Evolutionary conservation across 257 asterid genomes (phyloP).

Genomic region (Anisodus tanguticus): DNA sequence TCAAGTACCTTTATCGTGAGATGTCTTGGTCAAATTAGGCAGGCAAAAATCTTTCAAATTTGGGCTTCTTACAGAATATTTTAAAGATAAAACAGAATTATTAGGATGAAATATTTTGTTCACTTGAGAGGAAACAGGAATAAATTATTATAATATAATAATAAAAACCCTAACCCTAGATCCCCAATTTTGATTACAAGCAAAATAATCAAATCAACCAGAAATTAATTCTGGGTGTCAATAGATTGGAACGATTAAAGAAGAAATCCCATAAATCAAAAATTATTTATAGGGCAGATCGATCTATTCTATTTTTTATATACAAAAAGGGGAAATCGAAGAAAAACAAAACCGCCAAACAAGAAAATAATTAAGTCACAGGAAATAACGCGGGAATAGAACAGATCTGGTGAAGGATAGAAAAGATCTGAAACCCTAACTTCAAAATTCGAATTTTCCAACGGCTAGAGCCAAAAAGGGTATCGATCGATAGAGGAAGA

Average conservation of each 20-base stretch:
- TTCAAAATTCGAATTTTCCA: conserved; percentile 18
- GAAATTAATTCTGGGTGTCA: background rate
- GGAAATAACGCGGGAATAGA: background rate
- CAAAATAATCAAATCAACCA: conserved; percentile 15
- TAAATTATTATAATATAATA: background rate
- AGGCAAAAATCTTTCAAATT: background rate
- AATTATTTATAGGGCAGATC: background rate
- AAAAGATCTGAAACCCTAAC: conserved; percentile 37
- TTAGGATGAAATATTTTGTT: background rate
- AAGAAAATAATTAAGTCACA: background rate
- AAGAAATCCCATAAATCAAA: conserved; percentile 10
- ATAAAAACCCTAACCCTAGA: conserved; percentile 28
- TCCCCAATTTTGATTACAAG: conserved; percentile 13
- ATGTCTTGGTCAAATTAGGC: background rate
- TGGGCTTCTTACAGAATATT: background rate
- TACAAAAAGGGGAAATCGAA: background rate
- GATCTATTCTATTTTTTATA: background rate
- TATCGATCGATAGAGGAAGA: conserved; percentile 33
- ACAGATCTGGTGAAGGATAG: conserved; percentile 26
- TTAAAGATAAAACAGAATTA: background rate
- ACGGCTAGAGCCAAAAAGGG: background rate
- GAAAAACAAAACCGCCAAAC: background rate
- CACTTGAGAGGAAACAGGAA: background rate
- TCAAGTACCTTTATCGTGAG: conserved; percentile 13
- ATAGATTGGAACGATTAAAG: background rate